Evolutionary conservation across 192 early-diverging fungal species (phyloP).

Genomic region (Backusella tarrabulga): DNA sequence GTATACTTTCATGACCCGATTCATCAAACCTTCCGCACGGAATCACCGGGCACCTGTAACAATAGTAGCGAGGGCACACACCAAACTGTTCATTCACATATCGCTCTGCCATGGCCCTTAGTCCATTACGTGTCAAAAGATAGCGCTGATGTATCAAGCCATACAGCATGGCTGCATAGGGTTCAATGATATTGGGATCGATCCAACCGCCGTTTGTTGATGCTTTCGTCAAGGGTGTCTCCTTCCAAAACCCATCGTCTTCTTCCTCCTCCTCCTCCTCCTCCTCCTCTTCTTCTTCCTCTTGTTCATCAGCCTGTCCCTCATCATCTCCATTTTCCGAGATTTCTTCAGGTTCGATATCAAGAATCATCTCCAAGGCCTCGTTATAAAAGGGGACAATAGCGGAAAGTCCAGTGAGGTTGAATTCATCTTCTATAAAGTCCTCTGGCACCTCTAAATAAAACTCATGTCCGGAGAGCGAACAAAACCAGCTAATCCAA

Average conservation of each 20-base stretch:
- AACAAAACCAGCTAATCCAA: constrained; percentile 82
- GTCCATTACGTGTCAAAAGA: constrained; percentile 82
- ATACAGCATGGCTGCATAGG: constrained; percentile 87
- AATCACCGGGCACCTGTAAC: constrained; percentile 58
- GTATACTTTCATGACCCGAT: constrained; percentile 69
- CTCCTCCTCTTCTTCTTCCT: neutral
- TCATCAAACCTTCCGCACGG: constrained; percentile 71
- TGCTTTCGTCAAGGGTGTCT: neutral
- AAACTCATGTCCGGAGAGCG: constrained; percentile 74
- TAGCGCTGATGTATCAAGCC: constrained; percentile 92
- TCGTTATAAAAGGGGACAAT: constrained; percentile 87
- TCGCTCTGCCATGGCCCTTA: constrained; percentile 82
- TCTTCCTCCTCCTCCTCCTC: neutral
- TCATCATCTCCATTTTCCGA: constrained; percentile 31
- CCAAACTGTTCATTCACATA: constrained; percentile 76
- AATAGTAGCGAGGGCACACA: constrained; percentile 68
- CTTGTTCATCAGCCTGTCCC: neutral
- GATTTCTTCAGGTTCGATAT: constrained; percentile 57
- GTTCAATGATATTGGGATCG: constrained; percentile 55
- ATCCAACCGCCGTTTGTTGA: neutral
- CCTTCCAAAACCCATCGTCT: constrained; percentile 32
- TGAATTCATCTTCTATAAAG: constrained; percentile 97
- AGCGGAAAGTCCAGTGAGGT: constrained; percentile 87
- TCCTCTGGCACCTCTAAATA: constrained; percentile 81
- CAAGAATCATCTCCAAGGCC: constrained; percentile 95